Conservation (phyloP, 192 early-diverging fungal genomes). For the Kappamyces sp. region DNA sequence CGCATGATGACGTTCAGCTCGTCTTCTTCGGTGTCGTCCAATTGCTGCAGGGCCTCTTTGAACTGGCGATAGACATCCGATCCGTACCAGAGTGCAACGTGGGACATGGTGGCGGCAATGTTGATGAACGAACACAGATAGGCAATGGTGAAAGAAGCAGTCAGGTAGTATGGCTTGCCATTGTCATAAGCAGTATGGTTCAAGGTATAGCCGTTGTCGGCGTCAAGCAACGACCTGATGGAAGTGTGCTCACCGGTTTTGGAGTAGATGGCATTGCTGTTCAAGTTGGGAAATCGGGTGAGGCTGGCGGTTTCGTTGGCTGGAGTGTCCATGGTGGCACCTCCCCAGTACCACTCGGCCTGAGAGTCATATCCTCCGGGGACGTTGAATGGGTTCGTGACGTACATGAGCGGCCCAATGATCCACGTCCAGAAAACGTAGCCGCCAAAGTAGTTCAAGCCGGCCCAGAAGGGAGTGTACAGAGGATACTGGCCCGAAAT, state of each 20-base stretch:
- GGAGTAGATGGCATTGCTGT: constrained; percentile 5
- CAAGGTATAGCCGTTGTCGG: constrained; percentile 10
- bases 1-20: constrained; percentile 57
- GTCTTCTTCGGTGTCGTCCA: constrained; percentile 35
- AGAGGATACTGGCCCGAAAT: constrained; percentile 42
- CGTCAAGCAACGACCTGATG: constrained; percentile 1
- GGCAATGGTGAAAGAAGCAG: constrained; percentile 24
- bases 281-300: constrained; percentile 6
- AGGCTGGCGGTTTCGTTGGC: background rate
- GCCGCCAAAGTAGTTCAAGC: constrained; percentile 15
- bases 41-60: constrained; percentile 15
- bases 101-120: constrained; percentile 48
- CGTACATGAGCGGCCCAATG: constrained; percentile 37
- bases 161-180: constrained; percentile 21
- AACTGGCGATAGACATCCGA: constrained; percentile 45
- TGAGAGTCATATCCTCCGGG: background rate
- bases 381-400: constrained; percentile 10
- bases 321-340: no score
- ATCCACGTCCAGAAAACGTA: constrained; percentile 47
- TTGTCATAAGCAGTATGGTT: constrained; percentile 8
- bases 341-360: no score
- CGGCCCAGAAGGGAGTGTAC: constrained; percentile 25
- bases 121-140: constrained; percentile 33
- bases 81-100: constrained; percentile 62
- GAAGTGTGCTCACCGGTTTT: background rate